These are phyloP conservation scores for Kodamaea lidongshanica DNA, from an alignment of 805 yeast genomes.

Conservation along the genomic window DNA sequence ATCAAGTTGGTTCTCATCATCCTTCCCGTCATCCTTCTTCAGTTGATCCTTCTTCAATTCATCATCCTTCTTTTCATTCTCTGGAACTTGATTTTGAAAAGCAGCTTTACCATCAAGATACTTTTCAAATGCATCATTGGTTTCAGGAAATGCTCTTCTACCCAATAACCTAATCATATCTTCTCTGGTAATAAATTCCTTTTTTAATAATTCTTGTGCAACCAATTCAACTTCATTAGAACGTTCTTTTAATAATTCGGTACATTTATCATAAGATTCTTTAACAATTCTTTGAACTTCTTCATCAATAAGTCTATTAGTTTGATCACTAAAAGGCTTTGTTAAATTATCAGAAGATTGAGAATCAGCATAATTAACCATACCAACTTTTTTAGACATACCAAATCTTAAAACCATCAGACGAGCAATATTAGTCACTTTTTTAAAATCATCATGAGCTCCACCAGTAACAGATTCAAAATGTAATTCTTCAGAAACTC, in stretches of 20 bases:
- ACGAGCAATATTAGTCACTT: conserved; percentile 89
- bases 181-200: conserved; percentile 89
- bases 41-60: no score
- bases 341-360: conserved; percentile 61
- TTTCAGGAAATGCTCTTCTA: conserved; percentile 85
- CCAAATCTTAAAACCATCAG: conserved; percentile 91
- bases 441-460: conserved; percentile 93
- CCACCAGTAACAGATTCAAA: conserved; percentile 92
- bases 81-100: conserved; percentile 30
- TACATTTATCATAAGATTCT: conserved; percentile 70
- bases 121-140: conserved; percentile 85
- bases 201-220: conserved; percentile 77
- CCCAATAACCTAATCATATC: conserved; percentile 90
- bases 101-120: conserved; percentile 47
- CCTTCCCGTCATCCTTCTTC: conserved; percentile 2
- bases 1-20: conserved; percentile 8
- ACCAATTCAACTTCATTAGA: conserved; percentile 72
- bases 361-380: conserved; percentile 66
- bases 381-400: conserved; percentile 85
- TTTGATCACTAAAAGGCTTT: conserved; percentile 86
- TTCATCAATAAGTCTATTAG: conserved; percentile 71
- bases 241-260: conserved; percentile 59
- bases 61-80: conserved; percentile 21
- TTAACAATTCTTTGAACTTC: conserved; percentile 77
- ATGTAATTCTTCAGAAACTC: conserved; percentile 92